Evolutionary conservation across 148 eudicot species (phyloP), one percentile per base, ranked within the genome.

Genomic region (Mesembryanthemum crystallinum): DNA sequence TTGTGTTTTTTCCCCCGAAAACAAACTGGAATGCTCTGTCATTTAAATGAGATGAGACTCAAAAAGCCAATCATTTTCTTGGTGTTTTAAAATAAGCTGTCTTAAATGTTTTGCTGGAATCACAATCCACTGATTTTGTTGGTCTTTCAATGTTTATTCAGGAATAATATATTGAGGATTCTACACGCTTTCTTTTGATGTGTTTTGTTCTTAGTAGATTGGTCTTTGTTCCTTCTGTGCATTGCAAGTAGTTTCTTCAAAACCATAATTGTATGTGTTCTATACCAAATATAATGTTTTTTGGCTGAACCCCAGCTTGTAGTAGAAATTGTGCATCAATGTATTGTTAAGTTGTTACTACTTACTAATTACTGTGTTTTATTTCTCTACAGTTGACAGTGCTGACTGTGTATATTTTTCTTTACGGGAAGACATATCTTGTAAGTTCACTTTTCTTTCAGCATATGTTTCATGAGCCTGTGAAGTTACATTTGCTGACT

Each of bases 391-490:
- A 96, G 99, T 83, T 96, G 87, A 96, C 99, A 21, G 99, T 96
- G 88, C 90, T 91, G 81, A 89, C 93, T 73, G 90, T 96, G 58
- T 96, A 92, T 77, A 74, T 90, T 37, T 96, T 96, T 78, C 98
- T 96, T 39, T 96, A 96, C 64, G 99, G 99, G 77, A 96, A 85
- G 88, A 76, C 89, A 65, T 96, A 96, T 82, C 83, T 96, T 90
- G 99, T 96, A 87, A 65, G 93, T 73, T 59, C 9, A 30, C n/a
- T 29, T 7, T 73, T 67, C 49, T 42, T 25, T 62, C 5, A 55
- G 13, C 9, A 3, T 47, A 30, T 11, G 23, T 70, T 7, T 49
- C 3, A 2, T 11, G 42, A 66, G 25, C 12, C 55, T 57, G 52
- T n/a, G 8, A 11, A 76, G 39, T 62, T 24, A 20, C 54, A 25